These are phyloP conservation scores for Turnera subulata DNA, from an alignment of 345 rosid genomes.

Conservation along the genomic window DNA sequence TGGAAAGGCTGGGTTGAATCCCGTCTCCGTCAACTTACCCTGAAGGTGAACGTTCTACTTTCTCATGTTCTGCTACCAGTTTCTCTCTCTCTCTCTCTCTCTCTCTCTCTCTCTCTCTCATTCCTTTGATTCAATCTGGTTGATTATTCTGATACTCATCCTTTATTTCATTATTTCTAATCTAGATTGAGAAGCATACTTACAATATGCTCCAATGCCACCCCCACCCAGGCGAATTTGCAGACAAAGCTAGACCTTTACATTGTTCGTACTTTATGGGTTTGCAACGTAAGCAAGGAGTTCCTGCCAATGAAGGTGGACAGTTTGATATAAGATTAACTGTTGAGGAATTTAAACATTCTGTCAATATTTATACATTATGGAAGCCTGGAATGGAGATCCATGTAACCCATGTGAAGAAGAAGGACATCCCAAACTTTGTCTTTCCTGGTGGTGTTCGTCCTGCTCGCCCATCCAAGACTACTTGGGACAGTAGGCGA, in stretches of 20 bases:
- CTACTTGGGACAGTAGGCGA: constrained; percentile 68
- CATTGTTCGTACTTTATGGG: constrained; percentile 89
- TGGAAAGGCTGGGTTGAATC: constrained; percentile 99
- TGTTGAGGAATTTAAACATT: constrained; percentile 74
- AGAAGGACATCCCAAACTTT: constrained; percentile 66
- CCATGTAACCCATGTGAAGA: constrained; percentile 62
- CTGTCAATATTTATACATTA: constrained; percentile 54
- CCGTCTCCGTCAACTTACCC: constrained; percentile 87
- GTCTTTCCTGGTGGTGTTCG: constrained; percentile 86
- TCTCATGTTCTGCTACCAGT: background rate
- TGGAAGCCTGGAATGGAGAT: constrained; percentile 90
- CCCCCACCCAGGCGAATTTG: constrained; percentile 85
- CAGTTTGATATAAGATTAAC: constrained; percentile 88
- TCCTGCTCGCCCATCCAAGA: constrained; percentile 58
- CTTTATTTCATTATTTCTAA: constrained; percentile 21
- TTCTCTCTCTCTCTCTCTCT: background rate
- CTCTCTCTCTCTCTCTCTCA: too few relatives aligned
- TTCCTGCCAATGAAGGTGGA: constrained; percentile 65
- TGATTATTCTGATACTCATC: background rate
- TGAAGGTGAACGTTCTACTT: constrained; percentile 52
- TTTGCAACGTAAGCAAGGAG: constrained; percentile 90
- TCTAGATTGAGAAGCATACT: constrained; percentile 87
- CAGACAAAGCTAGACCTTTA: constrained; percentile 63
- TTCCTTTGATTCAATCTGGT: background rate
- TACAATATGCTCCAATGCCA: constrained; percentile 87